Base-by-base conservation (phyloP, 1,284 basidiomycete species). In the Ceratobasidium sp. region DNA sequence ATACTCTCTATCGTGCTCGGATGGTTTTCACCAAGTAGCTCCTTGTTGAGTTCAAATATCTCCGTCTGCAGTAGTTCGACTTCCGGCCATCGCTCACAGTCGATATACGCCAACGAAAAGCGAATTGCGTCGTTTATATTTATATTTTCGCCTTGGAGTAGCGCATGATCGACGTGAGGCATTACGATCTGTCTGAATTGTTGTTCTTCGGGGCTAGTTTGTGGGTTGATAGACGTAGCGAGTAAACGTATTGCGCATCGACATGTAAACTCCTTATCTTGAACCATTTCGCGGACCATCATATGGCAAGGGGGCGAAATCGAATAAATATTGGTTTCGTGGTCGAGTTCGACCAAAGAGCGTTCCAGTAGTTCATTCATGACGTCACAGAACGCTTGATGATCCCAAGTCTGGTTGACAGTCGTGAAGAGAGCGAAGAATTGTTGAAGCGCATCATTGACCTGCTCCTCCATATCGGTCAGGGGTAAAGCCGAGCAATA, bases 11-110 rank as follows among this genome's bases (percentile, higher is more conserved):
- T 9, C 11, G 57, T 60, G 19, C 33, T 17, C 2, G 19, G 57
- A n/a, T 60, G 57, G 19, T 33, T n/a, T 27, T 60, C 57, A 36
- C 57, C 57, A 60, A 60, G 33, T 14, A 60, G 33, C 27, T 44
- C 11, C 33, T 36, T 36, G 14, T 36, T 15, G 57, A 60, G 24
- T 44, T 60, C 57, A 6, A 60, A 19, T 2, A 60, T 33, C 33
- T 33, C 29, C 33, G 3, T 19, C 33, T 60, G 57, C 19, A 60
- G 36, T 2, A 44, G 19, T n/a, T 36, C 57, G 41, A 36, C 57
- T 36, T 60, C 57, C 9, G n/a, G 31, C 17, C 33, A 27, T 44
- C 24, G 57, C 7, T n/a, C 19, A 36, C 41, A 36, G 27, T 36
- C 36, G 7, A 8, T n/a, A 36, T 60, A 60, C 14, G 41, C 57